phyloP scores from a whole-genome alignment of 2,329 filamentous ascomycete genomes.

The Pyricularia grisea region DNA sequence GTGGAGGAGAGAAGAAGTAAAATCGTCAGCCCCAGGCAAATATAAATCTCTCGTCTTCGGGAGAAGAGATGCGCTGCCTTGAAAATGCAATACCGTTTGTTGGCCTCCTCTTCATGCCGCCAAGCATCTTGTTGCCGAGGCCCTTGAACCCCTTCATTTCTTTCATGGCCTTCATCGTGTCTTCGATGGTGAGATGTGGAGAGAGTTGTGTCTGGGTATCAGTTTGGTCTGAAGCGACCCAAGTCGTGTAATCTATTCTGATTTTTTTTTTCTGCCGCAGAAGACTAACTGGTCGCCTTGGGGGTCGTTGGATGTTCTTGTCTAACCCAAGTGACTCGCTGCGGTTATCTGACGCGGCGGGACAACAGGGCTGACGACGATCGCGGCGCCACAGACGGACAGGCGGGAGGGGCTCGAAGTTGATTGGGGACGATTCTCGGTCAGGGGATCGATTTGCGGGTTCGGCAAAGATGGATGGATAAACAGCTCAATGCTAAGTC shows the following conservation, averaged over 20 bases:
- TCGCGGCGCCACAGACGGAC: not conserved
- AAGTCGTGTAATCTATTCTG: not conserved
- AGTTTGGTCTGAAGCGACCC: not conserved
- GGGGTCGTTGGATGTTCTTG: not conserved
- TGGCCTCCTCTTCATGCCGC: constrained; percentile 41
- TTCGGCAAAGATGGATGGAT: not conserved
- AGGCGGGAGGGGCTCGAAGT: not conserved
- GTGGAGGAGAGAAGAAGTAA: not conserved
- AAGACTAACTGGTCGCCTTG: not conserved
- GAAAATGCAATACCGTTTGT: constrained; percentile 11
- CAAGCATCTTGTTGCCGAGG: constrained; percentile 43
- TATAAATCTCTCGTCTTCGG: not conserved
- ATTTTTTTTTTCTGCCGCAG: not conserved
- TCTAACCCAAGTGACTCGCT: not conserved
- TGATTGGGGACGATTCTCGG: not conserved
- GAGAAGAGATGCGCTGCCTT: not conserved
- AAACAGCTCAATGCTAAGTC: not conserved
- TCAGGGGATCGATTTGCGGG: not conserved
- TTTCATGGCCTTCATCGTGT: not conserved
- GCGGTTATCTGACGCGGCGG: not conserved
- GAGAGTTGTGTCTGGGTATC: not conserved
- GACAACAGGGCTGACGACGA: not conserved
- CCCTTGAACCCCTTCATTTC: constrained; percentile 38
- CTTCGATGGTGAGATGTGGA: not conserved
- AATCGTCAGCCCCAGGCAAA: not conserved